Evolutionary conservation across 2,329 filamentous ascomycete species (phyloP).

Genomic region (Stemphylium beticola): DNA sequence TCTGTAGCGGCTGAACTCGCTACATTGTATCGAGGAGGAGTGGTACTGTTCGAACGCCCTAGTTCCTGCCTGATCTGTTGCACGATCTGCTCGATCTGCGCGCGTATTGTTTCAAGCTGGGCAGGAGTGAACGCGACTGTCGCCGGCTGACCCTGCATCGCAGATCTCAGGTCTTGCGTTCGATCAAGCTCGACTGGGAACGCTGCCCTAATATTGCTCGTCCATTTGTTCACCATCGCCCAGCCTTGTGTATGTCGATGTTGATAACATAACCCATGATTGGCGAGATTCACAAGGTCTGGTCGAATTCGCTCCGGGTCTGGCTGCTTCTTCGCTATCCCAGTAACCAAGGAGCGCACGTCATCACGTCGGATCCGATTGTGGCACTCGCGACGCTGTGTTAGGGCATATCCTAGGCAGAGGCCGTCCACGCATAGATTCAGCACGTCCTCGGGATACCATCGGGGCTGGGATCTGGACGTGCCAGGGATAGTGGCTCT

Average conservation of each 20-base stretch:
- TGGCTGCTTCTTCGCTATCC: constrained; percentile 9
- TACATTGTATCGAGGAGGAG: too few relatives aligned
- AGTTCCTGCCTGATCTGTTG: too few relatives aligned
- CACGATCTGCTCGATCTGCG: too few relatives aligned
- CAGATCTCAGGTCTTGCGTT: neutral
- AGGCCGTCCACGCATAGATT: constrained; percentile 9
- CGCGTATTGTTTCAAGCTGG: too few relatives aligned
- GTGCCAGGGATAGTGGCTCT: neutral
- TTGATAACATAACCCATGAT: constrained; percentile 9
- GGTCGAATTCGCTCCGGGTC: constrained; percentile 13
- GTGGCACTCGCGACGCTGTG: constrained; percentile 15
- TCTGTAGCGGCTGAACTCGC: too few relatives aligned
- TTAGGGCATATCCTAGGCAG: constrained; percentile 19
- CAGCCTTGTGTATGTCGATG: constrained; percentile 4
- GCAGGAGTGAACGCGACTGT: too few relatives aligned
- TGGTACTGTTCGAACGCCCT: too few relatives aligned
- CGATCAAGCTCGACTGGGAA: neutral
- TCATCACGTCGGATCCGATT: constrained; percentile 4
- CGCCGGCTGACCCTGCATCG: too few relatives aligned
- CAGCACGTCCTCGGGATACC: constrained; percentile 17
- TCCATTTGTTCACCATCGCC: constrained; percentile 10
- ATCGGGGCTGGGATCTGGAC: neutral
- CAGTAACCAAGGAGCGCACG: neutral
- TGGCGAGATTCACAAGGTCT: constrained; percentile 16
- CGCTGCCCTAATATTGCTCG: constrained; percentile 1